Base-by-base conservation (phyloP, 2,329 filamentous ascomycete species). In the Ceratocystis papillata region DNA sequence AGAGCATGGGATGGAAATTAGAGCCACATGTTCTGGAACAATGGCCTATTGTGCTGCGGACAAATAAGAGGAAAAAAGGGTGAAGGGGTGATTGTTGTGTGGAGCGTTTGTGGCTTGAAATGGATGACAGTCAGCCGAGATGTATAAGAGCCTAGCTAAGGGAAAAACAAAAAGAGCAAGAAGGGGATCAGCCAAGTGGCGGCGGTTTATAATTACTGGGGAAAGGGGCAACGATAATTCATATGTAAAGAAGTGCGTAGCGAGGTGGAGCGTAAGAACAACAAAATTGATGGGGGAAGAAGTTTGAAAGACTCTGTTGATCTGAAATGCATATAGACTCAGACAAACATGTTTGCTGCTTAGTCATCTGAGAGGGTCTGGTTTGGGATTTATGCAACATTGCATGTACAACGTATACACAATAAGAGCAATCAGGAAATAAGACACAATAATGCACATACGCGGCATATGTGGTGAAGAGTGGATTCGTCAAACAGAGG, bases 11-110 rank as follows among this genome's bases (percentile, higher is more conserved):
- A 59, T 30, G 55, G 55, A 59, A 59, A 59, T 59, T 59, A 37
- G 22, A 59, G 55, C 55, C 55, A 59, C 30, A 37, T 59, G 55
- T 59, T 59, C 55, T 59, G 55, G 55, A 59, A 59, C 55, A 59
- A 59, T 59, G 55, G 55, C 5, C 55, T 59, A 59, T 59, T 59
- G 55, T 59, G 55, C 28, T 33, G 55, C 30, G 17, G 28, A 59
- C n/a, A 30, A 37, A 59, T 7, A 59, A 25, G 50, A 55, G n/a
- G 28, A 59, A 59, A 17, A 59, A 59, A 59, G 55, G 55, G 55
- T 59, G 55, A 37, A 20, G 55, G 25, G 55, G n/a, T 7, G 22
- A n/a, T 53, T 59, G 55, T 15, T 15, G 53, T 57, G 53, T 28
- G 25, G 28, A 53, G 48, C 15, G 48, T 28, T 41, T 53, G 48